Evolutionary conservation across 2,329 filamentous ascomycete genomes (phyloP), one percentile per base, ranked within the genome.

Genomic region (Talaromyces sp.): DNA sequence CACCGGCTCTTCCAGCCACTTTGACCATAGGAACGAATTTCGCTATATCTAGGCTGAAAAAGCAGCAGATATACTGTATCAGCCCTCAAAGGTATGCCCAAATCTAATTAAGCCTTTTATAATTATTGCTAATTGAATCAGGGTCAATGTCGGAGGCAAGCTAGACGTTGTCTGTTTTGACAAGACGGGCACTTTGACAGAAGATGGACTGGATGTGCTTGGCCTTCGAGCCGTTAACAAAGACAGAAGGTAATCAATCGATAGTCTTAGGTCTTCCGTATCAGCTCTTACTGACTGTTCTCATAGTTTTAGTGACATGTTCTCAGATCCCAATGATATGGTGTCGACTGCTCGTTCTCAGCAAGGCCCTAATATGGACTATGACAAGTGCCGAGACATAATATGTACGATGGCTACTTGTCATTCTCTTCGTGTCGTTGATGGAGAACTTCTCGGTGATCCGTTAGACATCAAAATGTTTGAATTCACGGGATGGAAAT

Each of bases 401-500:
- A 82, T 98, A 3, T 93, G 95, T 74, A 93, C 93, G 0, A 99
- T 99, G 95, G 93, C 95, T 9, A 99, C 95, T 0, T 99, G 95
- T 65, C 95, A 99, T 76, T 96, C 94, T 0, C 83, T 99, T 9
- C 87, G 93, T 56, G 86, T 90, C 11, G 89, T 99, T 16, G 93
- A 98, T 67, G 90, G 87, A 57, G 93, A 97, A 74, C 85, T 98
- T 47, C 85, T 99, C 39, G 95, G 95, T 1, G 95, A 99, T 72
- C 95, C 96, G 4, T 82, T 99, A 1, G 95, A 99, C 75, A 83
- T 97, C 65, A 98, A 98, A 75, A 99, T 99, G 95, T 99, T 99
- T 74, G 90, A 97, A 69, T 99, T 97, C 70, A 98, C 95, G 0
- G 85, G 86, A 6, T 99, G 95, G 95, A 86, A 87, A 3, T 99